Evolutionary conservation across 805 yeast species (phyloP).

Genomic region (Sporopachydermia quercuum): DNA sequence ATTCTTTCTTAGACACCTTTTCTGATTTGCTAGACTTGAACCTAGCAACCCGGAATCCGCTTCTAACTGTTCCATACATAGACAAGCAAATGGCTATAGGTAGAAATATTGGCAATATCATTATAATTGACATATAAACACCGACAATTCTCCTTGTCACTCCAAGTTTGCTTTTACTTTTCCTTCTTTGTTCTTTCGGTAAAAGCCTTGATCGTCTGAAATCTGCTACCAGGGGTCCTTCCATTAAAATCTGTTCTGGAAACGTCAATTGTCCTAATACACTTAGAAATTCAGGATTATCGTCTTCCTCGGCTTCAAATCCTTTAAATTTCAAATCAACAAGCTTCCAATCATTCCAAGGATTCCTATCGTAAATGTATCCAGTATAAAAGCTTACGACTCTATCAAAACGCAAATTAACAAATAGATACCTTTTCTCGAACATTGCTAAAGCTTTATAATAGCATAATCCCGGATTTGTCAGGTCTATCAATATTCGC

Average conservation of each 20-base stretch:
- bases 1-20: slow-evolving; percentile 1
- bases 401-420: slow-evolving; percentile 71
- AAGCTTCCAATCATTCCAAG: slow-evolving; percentile 46
- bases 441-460: slow-evolving; percentile 42
- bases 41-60: neutral
- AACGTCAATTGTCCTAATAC: neutral
- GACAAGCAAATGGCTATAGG: neutral
- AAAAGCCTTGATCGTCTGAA: neutral
- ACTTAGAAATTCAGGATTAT: no score
- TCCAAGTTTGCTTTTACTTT: neutral
- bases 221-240: neutral
- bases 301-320: slow-evolving; percentile 30
- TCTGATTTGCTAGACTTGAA: no score
- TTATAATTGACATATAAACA: neutral
- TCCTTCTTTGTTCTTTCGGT: neutral
- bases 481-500: slow-evolving; percentile 32
- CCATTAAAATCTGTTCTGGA: neutral
- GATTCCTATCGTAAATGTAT: slow-evolving; percentile 56
- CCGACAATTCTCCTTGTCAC: neutral
- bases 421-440: slow-evolving; percentile 41
- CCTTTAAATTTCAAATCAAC: slow-evolving; percentile 16
- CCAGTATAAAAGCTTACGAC: slow-evolving; percentile 82
- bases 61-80: neutral
- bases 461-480: slow-evolving; percentile 34
- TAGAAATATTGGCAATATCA: neutral